These are phyloP conservation scores for Lactarius tabidus DNA, from an alignment of 768 basidiomycete species.

Conservation along the genomic window DNA sequence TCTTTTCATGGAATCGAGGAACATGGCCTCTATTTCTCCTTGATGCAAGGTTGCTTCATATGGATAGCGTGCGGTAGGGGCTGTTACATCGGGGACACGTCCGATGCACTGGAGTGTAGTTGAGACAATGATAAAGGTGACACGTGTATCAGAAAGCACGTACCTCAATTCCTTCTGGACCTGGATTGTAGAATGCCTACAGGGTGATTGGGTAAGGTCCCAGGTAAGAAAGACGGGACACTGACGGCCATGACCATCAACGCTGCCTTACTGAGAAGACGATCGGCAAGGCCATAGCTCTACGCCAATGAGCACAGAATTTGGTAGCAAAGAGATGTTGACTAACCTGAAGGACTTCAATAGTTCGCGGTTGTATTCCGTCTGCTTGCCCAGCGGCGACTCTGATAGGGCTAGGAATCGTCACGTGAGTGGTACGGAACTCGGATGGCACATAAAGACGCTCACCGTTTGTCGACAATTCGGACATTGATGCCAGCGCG, in stretches of 20 bases:
- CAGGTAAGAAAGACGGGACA: conserved; percentile 7
- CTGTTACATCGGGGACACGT: conserved; percentile 57
- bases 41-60: conserved; percentile 70
- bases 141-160: not conserved
- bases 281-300: conserved; percentile 76
- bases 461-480: conserved; percentile 55
- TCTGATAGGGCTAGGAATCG: conserved; percentile 32
- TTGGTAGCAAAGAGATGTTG: not conserved
- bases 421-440: not conserved
- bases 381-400: conserved; percentile 51
- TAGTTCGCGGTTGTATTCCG: conserved; percentile 52
- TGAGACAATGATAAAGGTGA: not conserved
- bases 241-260: conserved; percentile 68
- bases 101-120: conserved; percentile 48
- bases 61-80: conserved; percentile 61
- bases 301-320: conserved; percentile 28
- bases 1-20: conserved; percentile 50
- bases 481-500: conserved; percentile 54
- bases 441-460: not conserved
- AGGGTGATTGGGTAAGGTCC: not conserved
- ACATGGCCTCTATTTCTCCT: conserved; percentile 57
- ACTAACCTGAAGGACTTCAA: conserved; percentile 47
- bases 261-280: conserved; percentile 57
- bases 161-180: conserved; percentile 56
- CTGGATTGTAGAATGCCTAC: conserved; percentile 75